Evolutionary conservation across 148 eudicot species (phyloP).

Genomic region (Spergularia marina): DNA sequence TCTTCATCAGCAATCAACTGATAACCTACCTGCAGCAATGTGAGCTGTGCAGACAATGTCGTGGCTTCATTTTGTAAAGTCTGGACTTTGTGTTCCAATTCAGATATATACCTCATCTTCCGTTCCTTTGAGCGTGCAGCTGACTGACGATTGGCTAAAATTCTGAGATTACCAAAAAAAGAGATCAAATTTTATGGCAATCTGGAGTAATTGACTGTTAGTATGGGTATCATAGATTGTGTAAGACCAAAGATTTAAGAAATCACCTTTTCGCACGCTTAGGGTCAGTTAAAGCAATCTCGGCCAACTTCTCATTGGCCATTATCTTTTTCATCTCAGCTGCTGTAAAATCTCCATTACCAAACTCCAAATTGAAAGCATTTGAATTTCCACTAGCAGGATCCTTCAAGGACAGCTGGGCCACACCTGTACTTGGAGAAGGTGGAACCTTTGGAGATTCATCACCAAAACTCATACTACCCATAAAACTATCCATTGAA

Average conservation of each 20-base stretch:
- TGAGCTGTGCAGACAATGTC: constrained; percentile 90
- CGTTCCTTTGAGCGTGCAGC: constrained; percentile 98
- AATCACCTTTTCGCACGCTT: constrained; percentile 90
- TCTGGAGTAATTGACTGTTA: neutral
- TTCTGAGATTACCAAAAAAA: constrained; percentile 36
- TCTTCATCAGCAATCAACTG: neutral
- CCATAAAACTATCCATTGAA: constrained; percentile 96
- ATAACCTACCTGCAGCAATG: constrained; percentile 66
- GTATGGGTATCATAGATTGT: neutral
- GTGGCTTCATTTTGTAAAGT: constrained; percentile 96
- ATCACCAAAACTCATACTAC: constrained; percentile 58
- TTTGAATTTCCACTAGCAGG: constrained; percentile 47
- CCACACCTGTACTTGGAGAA: constrained; percentile 61
- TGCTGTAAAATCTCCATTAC: constrained; percentile 83
- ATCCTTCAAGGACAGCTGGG: constrained; percentile 69
- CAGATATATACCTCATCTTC: constrained; percentile 84
- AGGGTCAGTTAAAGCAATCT: constrained; percentile 81
- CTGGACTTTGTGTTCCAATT: constrained; percentile 94
- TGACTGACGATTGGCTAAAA: constrained; percentile 91
- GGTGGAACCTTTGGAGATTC: constrained; percentile 71
- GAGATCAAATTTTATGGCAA: neutral
- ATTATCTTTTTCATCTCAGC: constrained; percentile 87
- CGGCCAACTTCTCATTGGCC: constrained; percentile 92
- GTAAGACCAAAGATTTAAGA: neutral
- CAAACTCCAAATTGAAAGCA: constrained; percentile 76